phyloP scores from a whole-genome alignment of 352 stramenopile species.

The Globisporangium viniferum region DNA sequence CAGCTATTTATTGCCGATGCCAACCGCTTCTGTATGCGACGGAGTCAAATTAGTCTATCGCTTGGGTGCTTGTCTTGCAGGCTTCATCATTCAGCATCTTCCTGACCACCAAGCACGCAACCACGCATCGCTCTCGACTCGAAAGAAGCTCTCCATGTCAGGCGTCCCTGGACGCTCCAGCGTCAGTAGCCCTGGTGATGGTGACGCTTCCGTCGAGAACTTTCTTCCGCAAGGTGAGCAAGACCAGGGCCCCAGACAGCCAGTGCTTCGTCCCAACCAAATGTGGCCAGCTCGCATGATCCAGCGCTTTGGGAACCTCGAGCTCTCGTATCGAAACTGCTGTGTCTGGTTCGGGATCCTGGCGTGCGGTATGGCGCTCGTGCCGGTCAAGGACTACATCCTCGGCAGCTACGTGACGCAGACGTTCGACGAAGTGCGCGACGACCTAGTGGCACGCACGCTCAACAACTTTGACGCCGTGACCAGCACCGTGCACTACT shows the following conservation, averaged over 20 bases:
- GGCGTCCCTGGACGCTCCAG: too few species aligned
- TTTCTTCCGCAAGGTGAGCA: too few species aligned
- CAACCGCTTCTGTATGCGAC: too few species aligned
- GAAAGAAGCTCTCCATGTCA: too few species aligned
- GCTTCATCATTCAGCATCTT: too few species aligned
- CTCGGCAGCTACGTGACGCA: conserved; percentile 38
- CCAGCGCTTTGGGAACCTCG: neutral
- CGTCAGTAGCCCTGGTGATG: too few species aligned
- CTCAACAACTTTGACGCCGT: conserved; percentile 28
- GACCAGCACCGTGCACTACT: conserved; percentile 33
- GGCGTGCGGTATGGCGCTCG: conserved; percentile 20
- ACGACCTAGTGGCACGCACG: conserved; percentile 29
- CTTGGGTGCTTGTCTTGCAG: too few species aligned
- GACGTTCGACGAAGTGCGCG: conserved; percentile 38
- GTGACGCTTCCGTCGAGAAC: too few species aligned
- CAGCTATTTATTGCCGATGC: too few species aligned
- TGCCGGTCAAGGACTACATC: conserved; percentile 40
- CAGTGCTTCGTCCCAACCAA: neutral
- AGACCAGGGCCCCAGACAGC: neutral
- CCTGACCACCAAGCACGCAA: too few species aligned
- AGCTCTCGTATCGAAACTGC: conserved; percentile 25
- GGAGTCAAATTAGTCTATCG: too few species aligned
- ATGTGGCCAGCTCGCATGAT: neutral
- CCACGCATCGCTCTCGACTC: too few species aligned
- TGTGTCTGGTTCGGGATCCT: conserved; percentile 18